Percentiles rank a stretch among this genome's conserved stretches.
phyloP scores from a whole-genome alignment of 805 yeast species.

The Pichia paraexigua region DNA sequence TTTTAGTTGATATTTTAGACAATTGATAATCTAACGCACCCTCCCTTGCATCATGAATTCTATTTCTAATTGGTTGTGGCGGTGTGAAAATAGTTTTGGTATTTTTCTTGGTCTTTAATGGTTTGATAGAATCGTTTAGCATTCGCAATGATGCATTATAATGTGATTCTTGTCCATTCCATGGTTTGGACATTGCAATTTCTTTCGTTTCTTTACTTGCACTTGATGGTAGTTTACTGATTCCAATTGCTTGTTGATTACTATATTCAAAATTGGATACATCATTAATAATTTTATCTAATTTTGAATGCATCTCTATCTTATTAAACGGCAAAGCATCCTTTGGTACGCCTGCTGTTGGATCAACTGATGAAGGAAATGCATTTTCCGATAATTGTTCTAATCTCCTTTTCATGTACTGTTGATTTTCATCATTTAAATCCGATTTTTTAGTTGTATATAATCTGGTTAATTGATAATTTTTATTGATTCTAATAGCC shows the following conservation, averaged over 20 bases:
- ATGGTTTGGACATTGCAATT: slow-evolving; percentile 43
- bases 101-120: slow-evolving; percentile 14
- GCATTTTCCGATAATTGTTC: slow-evolving; percentile 39
- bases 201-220: slow-evolving; percentile 39
- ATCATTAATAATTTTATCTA: slow-evolving; percentile 22
- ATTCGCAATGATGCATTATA: slow-evolving; percentile 44
- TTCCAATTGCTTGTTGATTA: slow-evolving; percentile 34
- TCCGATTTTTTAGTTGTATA: background rate
- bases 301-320: slow-evolving; percentile 18
- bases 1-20: slow-evolving; percentile 30
- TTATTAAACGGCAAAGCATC: slow-evolving; percentile 21
- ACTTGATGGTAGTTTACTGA: slow-evolving; percentile 34
- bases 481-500: too few relatives aligned
- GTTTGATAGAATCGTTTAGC: slow-evolving; percentile 46
- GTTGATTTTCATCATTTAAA: slow-evolving; percentile 11
- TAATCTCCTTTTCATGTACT: slow-evolving; percentile 29
- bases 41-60: slow-evolving; percentile 58
- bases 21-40: slow-evolving; percentile 55
- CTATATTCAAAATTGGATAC: slow-evolving; percentile 27
- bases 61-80: slow-evolving; percentile 20
- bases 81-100: slow-evolving; percentile 4
- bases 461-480: background rate
- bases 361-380: slow-evolving; percentile 27
- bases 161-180: slow-evolving; percentile 49
- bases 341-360: slow-evolving; percentile 25